phyloP scores from a whole-genome alignment of 2,329 filamentous ascomycete species.

The Aspergillus pseudoglaucus region DNA sequence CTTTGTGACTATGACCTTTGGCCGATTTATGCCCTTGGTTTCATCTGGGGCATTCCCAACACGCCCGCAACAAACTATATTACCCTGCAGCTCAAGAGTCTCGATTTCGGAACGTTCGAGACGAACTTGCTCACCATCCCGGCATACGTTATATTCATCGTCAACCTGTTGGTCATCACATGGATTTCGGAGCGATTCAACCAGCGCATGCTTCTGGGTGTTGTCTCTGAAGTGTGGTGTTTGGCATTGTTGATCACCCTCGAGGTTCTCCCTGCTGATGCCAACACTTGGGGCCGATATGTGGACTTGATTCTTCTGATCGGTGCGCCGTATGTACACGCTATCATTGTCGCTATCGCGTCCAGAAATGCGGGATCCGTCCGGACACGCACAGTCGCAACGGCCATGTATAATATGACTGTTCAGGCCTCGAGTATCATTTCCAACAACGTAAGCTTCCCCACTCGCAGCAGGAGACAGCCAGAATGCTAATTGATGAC shows the following conservation, averaged over 20 bases:
- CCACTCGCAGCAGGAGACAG: neutral
- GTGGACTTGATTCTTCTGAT: constrained; percentile 47
- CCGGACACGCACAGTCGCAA: constrained; percentile 37
- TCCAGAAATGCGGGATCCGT: constrained; percentile 40
- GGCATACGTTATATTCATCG: constrained; percentile 50
- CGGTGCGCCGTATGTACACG: constrained; percentile 54
- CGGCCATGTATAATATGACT: constrained; percentile 43
- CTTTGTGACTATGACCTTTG: constrained; percentile 53
- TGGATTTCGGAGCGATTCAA: constrained; percentile 52
- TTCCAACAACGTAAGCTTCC: constrained; percentile 28
- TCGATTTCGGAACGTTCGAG: constrained; percentile 54
- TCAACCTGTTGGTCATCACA: constrained; percentile 50
- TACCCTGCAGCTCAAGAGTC: constrained; percentile 41
- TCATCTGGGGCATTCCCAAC: constrained; percentile 38
- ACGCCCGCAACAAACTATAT: constrained; percentile 32
- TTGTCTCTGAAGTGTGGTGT: constrained; percentile 49
- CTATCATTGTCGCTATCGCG: constrained; percentile 44
- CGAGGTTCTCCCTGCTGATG: constrained; percentile 42
- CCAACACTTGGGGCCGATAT: constrained; percentile 49
- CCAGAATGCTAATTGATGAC: constrained; percentile 6
- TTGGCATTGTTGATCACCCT: constrained; percentile 49
- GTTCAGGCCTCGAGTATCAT: constrained; percentile 40
- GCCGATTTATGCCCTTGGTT: constrained; percentile 48
- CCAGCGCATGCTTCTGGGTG: constrained; percentile 48
- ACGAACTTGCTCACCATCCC: constrained; percentile 60